These are phyloP conservation scores for Heteromeles arbutifolia DNA, from an alignment of 306 rosid species.

Conservation along the genomic window DNA sequence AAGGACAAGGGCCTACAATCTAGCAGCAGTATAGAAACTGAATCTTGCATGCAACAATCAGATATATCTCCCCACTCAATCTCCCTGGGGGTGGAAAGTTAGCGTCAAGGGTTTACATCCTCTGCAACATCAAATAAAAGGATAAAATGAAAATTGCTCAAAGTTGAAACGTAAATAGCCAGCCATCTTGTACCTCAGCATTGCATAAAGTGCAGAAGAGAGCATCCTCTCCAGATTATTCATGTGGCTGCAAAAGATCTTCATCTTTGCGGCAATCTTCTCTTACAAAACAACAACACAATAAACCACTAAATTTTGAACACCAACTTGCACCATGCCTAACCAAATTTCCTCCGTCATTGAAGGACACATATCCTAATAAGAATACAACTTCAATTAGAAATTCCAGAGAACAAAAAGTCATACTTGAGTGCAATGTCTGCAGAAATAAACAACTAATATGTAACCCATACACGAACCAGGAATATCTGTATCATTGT, in stretches of 20 bases:
- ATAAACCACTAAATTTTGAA: conserved; percentile 51
- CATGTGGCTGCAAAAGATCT: conserved; percentile 49
- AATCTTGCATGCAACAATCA: too few species aligned
- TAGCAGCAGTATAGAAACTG: too few species aligned
- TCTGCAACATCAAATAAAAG: too few species aligned
- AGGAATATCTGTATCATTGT: conserved; percentile 37
- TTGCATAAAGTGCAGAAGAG: conserved; percentile 84
- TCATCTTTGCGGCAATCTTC: conserved; percentile 62
- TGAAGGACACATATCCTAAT: conserved; percentile 27
- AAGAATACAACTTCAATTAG: background rate
- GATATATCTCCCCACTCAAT: too few species aligned
- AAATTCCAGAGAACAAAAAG: background rate
- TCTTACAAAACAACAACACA: conserved; percentile 53
- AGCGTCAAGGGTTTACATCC: too few species aligned
- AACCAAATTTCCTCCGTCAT: conserved; percentile 27
- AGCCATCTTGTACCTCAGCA: conserved; percentile 47
- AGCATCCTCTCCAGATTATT: conserved; percentile 59
- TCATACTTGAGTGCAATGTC: background rate
- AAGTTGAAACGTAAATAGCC: too few species aligned
- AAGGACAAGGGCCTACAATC: too few species aligned
- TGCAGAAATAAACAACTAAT: background rate
- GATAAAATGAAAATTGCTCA: too few species aligned
- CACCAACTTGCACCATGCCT: conserved; percentile 39
- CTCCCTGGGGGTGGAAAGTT: too few species aligned
- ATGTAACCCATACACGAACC: conserved; percentile 31